Evolutionary conservation across 2,329 filamentous ascomycete genomes (phyloP).

Genomic region (Dothiorella sarmentorum): DNA sequence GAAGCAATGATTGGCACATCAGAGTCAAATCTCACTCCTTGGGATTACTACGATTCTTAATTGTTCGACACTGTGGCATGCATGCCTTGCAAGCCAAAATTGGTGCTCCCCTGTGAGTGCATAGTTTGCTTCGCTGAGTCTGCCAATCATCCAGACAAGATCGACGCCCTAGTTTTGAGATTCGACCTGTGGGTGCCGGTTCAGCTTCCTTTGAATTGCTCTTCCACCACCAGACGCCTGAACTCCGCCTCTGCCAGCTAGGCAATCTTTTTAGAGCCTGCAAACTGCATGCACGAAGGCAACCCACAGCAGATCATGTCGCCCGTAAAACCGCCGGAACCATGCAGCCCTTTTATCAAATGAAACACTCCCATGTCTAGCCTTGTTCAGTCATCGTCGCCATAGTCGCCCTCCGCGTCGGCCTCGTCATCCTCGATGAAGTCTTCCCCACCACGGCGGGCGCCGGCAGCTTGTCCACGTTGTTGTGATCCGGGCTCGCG

Average conservation of each 20-base stretch:
- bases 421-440: constrained; percentile 39
- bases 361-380: not conserved
- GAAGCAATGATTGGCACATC: not conserved
- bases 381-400: constrained; percentile 22
- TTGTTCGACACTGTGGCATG: no score
- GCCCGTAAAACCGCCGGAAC: not conserved
- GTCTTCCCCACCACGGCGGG: constrained; percentile 24
- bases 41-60: no score
- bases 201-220: not conserved
- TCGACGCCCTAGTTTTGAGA: not conserved
- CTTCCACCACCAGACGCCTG: not conserved
- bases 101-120: no score
- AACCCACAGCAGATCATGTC: not conserved
- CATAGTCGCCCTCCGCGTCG: constrained; percentile 39
- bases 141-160: no score
- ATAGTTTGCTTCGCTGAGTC: no score
- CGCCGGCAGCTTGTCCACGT: constrained; percentile 5
- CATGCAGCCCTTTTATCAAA: constrained; percentile 17
- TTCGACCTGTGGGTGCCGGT: not conserved
- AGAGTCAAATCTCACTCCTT: no score
- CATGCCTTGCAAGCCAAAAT: no score
- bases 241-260: constrained; percentile 17
- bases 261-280: not conserved
- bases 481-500: constrained; percentile 4
- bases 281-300: not conserved